Conservation (phyloP, 129 eudicot species). For the Artemisia argyi region DNA sequence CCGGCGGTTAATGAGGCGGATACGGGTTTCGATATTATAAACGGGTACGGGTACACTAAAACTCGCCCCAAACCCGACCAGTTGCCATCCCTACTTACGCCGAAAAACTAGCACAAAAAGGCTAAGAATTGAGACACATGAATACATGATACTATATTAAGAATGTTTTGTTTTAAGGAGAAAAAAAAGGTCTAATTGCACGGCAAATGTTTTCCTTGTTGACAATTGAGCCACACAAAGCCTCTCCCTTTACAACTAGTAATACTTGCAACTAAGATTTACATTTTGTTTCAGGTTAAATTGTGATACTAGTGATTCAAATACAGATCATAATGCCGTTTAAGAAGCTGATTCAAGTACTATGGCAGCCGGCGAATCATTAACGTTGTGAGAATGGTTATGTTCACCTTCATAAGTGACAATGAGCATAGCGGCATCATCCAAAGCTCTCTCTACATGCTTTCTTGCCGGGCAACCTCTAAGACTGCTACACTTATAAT, state of each 20-base stretch:
- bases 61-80: too few relatives aligned
- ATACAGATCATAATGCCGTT: background rate
- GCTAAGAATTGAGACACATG: background rate
- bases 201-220: slow-evolving; percentile 7
- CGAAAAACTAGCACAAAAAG: background rate
- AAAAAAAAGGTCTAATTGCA: slow-evolving; percentile 16
- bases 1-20: too few relatives aligned
- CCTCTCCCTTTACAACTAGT: slow-evolving; percentile 1
- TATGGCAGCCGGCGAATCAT: slow-evolving; percentile 53
- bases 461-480: slow-evolving; percentile 96
- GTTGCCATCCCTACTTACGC: too few relatives aligned
- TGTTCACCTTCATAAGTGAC: slow-evolving; percentile 99
- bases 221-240: slow-evolving; percentile 17
- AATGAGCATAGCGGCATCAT: slow-evolving; percentile 83
- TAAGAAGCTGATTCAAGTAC: slow-evolving; percentile 85
- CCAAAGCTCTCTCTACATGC: slow-evolving; percentile 89
- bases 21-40: too few relatives aligned
- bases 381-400: slow-evolving; percentile 57
- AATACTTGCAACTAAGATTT: slow-evolving; percentile 8
- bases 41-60: too few relatives aligned
- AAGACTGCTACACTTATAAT: slow-evolving; percentile 93
- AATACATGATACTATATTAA: background rate
- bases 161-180: background rate
- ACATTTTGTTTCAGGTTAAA: slow-evolving; percentile 19
- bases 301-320: background rate